Evolutionary conservation across 768 basidiomycete genomes (phyloP), one percentile per base, ranked within the genome.

Genomic region (Naganishia onofrii): DNA sequence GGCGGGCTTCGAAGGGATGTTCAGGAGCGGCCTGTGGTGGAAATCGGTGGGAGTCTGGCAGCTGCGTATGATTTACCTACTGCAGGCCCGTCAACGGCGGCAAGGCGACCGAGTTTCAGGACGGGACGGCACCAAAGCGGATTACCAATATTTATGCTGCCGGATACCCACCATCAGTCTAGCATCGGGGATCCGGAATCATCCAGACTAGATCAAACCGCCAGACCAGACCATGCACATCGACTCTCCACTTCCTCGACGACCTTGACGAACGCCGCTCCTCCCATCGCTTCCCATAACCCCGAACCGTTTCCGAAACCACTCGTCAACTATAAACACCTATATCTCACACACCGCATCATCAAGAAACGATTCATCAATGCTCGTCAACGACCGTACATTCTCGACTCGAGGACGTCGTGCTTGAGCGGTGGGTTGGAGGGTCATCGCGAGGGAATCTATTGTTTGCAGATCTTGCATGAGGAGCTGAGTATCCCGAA

Each of bases 361-460:
- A 56, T 80, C 10, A 32, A 29, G 29, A 55, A 66, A 29, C 68
- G 79, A 0, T 71, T 71, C 53, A 55, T 71, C 51, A 15, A 23
- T 6, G 70, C 58, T 19, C 48, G 53, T 1, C 66, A 55, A 52
- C 44, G 53, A 31, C 73, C 74, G 0, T 46, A 42, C 6, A 72
- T 74, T 3, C 64, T 78, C 44, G 76, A 80, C 44, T 70, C 76
- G 8, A 73, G 75, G 34, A 71, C 74, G 0, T 78, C 77, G 3
- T 58, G 77, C 17, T 51, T 72, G 58, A 73, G 74, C 36, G 78
- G 78, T 13, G 79, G 79, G 48, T 65, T 80, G 26, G 72, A 74
- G 3, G 79, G 79, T 10, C 79, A 80, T 70, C 70, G 73, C 2
- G 76, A 77, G 68, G 73, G 74, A 0, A 74, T 80, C 66, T 80